Conservation (phyloP, 305 asterid genomes). For the Petunia hybrid region DNA sequence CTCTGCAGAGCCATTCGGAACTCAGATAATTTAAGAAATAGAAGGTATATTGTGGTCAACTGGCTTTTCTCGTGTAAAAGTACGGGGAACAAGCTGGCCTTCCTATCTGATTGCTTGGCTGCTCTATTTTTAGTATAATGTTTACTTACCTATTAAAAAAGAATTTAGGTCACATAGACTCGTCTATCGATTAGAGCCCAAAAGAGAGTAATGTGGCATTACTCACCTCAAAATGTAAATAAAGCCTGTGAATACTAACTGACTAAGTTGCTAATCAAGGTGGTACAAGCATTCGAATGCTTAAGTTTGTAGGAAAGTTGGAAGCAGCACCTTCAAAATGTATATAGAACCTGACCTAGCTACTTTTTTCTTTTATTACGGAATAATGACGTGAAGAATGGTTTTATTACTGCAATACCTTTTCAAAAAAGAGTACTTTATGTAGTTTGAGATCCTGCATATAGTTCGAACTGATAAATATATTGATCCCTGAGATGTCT, state of each 20-base stretch:
- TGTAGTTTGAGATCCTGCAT: slow-evolving; percentile 12
- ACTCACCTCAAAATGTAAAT: too few species aligned
- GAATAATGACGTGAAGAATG: slow-evolving; percentile 9
- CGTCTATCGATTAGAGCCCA: neutral
- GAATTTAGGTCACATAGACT: neutral
- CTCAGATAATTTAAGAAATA: neutral
- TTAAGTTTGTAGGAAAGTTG: slow-evolving; percentile 9
- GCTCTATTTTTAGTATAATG: neutral
- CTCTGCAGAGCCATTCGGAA: neutral
- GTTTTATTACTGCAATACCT: neutral
- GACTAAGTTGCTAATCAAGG: slow-evolving; percentile 1
- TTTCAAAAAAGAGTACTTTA: neutral
- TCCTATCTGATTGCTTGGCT: too few species aligned
- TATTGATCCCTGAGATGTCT: neutral
- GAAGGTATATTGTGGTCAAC: neutral
- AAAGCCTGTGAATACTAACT: too few species aligned
- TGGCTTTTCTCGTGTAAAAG: neutral
- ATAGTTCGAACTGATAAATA: neutral
- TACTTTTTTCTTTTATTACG: neutral
- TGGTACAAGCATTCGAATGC: slow-evolving; percentile 1
- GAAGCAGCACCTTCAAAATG: neutral
- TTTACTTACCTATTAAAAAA: neutral
- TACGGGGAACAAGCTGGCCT: neutral
- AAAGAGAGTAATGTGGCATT: too few species aligned
- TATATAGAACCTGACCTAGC: neutral